A percentile compares a stretch with the other conserved stretches of the same genome.
These are phyloP conservation scores for Polytrichum formosum DNA, from an alignment of 225 moss, liverwort and hornwort species.

Conservation along the genomic window DNA sequence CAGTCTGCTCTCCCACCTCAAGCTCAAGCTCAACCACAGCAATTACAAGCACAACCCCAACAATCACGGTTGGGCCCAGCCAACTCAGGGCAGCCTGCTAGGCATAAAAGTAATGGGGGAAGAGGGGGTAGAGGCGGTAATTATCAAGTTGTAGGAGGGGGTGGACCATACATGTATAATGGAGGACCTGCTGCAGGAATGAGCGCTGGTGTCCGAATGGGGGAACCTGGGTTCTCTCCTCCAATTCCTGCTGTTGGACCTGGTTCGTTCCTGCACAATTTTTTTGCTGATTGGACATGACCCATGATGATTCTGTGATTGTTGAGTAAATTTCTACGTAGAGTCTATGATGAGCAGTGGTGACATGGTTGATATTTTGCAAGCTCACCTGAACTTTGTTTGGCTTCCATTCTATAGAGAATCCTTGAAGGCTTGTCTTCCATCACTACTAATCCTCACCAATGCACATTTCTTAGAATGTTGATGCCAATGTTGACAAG, in stretches of 20 bases:
- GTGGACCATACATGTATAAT: slow-evolving; percentile 66
- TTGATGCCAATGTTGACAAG: background rate
- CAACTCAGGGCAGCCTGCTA: slow-evolving; percentile 47
- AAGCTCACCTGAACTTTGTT: too few species aligned
- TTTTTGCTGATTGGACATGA: too few species aligned
- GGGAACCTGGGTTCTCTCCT: slow-evolving; percentile 76
- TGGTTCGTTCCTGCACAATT: slow-evolving; percentile 46
- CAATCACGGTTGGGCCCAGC: slow-evolving; percentile 37
- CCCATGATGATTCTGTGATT: too few species aligned
- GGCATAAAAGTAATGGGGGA: slow-evolving; percentile 58
- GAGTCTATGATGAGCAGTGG: too few species aligned
- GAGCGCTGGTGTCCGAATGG: slow-evolving; percentile 62
- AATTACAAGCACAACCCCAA: slow-evolving; percentile 48
- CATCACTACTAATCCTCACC: too few species aligned
- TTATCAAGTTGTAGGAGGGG: slow-evolving; percentile 52
- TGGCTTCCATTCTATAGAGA: too few species aligned
- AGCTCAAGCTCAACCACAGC: slow-evolving; percentile 42
- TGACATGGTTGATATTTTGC: too few species aligned
- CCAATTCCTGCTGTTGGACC: slow-evolving; percentile 77
- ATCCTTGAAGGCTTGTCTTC: too few species aligned
- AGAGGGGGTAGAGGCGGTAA: slow-evolving; percentile 60
- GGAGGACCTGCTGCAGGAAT: slow-evolving; percentile 54
- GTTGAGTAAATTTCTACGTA: too few species aligned
- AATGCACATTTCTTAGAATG: background rate
- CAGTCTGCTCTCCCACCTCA: slow-evolving; percentile 38